Percentiles rank a stretch among this genome's conserved stretches.
phyloP scores from a whole-genome alignment of 768 basidiomycete genomes.

The Lentinula lateritia region DNA sequence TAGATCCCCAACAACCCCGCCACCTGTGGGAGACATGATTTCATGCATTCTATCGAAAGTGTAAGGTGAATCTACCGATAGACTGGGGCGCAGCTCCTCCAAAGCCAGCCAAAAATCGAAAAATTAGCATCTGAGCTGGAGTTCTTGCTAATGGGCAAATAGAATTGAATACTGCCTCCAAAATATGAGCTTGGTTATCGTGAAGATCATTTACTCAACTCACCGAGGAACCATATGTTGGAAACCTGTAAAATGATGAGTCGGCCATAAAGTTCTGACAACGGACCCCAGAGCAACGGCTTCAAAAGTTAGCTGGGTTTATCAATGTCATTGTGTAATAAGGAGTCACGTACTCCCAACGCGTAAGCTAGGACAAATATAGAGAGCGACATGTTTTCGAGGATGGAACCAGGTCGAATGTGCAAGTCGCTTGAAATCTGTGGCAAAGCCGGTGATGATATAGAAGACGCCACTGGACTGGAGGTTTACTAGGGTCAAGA shows the following conservation, averaged over 20 bases:
- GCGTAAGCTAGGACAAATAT: conserved; percentile 39
- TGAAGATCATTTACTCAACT: not conserved
- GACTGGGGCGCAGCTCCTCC: conserved; percentile 63
- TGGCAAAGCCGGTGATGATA: conserved; percentile 38
- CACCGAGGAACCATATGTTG: conserved; percentile 53
- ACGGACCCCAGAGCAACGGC: conserved; percentile 33
- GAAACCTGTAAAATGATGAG: conserved; percentile 47
- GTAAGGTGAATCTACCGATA: conserved; percentile 15
- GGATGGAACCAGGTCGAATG: conserved; percentile 23
- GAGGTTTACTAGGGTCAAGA: not conserved
- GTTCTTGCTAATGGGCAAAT: conserved; percentile 46
- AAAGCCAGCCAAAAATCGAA: conserved; percentile 59
- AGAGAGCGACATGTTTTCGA: conserved; percentile 34
- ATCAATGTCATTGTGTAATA: not conserved
- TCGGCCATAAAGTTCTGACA: conserved; percentile 34
- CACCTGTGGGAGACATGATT: conserved; percentile 24
- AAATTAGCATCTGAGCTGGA: conserved; percentile 47
- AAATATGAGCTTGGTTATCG: not conserved
- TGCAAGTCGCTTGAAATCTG: conserved; percentile 4
- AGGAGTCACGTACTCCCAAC: conserved; percentile 20
- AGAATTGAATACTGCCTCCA: conserved; percentile 36
- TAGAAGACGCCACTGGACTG: conserved; percentile 39
- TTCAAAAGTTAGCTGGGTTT: conserved; percentile 4
- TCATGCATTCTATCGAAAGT: not conserved
- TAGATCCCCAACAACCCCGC: conserved; percentile 48